Conservation (phyloP, 2,329 filamentous ascomycete species). For the Claviceps fusiformis region DNA sequence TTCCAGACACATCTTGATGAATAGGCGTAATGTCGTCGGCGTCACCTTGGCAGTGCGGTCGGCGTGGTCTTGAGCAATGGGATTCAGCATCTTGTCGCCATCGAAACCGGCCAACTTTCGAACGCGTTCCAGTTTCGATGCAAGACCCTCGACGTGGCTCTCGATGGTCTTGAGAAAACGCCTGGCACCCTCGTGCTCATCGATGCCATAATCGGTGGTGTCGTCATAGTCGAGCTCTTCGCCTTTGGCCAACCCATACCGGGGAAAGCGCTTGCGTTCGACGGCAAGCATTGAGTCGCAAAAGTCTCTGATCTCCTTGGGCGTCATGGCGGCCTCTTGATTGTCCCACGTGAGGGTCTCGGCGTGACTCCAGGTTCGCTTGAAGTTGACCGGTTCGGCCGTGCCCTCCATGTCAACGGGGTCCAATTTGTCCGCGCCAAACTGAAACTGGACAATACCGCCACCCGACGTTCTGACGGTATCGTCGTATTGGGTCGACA, state of each 20-base stretch:
- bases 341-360: slow-evolving; percentile 70
- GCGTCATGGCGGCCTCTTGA: slow-evolving; percentile 56
- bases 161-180: slow-evolving; percentile 70
- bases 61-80: slow-evolving; percentile 26
- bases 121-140: slow-evolving; percentile 43
- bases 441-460: slow-evolving; percentile 90
- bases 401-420: slow-evolving; percentile 96
- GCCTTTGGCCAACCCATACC: slow-evolving; percentile 27
- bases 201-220: slow-evolving; percentile 51
- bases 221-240: slow-evolving; percentile 57
- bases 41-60: slow-evolving; percentile 80
- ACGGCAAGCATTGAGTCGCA: slow-evolving; percentile 54
- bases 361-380: slow-evolving; percentile 75
- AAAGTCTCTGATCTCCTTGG: slow-evolving; percentile 56
- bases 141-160: slow-evolving; percentile 51
- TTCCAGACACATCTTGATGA: slow-evolving; percentile 68
- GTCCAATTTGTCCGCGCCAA: slow-evolving; percentile 89
- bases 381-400: slow-evolving; percentile 83
- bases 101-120: slow-evolving; percentile 39
- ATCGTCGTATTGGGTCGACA: slow-evolving; percentile 86
- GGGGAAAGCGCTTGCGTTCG: slow-evolving; percentile 51
- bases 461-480: slow-evolving; percentile 86
- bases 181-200: slow-evolving; percentile 70
- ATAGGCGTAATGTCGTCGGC: slow-evolving; percentile 54
- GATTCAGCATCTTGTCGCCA: slow-evolving; percentile 9